phyloP scores from a whole-genome alignment of 768 basidiomycete genomes.

The Amanita polypyramis region DNA sequence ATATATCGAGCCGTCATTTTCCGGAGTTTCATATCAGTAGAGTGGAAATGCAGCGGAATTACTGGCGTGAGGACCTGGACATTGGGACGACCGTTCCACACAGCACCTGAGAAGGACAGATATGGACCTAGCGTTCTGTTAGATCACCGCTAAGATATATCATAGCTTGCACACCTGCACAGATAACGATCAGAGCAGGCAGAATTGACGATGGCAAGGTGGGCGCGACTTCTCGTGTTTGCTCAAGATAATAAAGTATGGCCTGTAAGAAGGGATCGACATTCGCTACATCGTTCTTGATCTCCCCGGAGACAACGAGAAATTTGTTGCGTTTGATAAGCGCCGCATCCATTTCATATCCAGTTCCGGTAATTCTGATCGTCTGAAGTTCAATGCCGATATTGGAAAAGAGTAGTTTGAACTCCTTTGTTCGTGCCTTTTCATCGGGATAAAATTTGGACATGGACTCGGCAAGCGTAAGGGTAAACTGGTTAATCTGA shows the following conservation, averaged over 20 bases:
- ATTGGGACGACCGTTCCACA: neutral
- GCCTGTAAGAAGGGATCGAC: no score
- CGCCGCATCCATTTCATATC: neutral
- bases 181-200: neutral
- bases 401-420: neutral
- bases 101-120: neutral
- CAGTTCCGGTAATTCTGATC: neutral
- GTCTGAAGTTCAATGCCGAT: neutral
- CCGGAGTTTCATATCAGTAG: neutral
- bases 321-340: neutral
- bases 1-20: neutral
- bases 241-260: no score
- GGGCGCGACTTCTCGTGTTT: neutral
- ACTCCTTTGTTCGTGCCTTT: neutral
- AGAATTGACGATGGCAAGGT: neutral
- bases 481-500: neutral
- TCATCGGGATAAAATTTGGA: neutral
- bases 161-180: neutral
- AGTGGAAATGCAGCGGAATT: neutral
- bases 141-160: neutral
- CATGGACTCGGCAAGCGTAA: neutral
- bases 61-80: neutral
- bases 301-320: neutral
- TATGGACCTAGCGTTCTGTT: neutral
- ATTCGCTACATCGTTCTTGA: no score